phyloP scores from a whole-genome alignment of 2,329 filamentous ascomycete genomes.

The Kalaharituber pfeilii region DNA sequence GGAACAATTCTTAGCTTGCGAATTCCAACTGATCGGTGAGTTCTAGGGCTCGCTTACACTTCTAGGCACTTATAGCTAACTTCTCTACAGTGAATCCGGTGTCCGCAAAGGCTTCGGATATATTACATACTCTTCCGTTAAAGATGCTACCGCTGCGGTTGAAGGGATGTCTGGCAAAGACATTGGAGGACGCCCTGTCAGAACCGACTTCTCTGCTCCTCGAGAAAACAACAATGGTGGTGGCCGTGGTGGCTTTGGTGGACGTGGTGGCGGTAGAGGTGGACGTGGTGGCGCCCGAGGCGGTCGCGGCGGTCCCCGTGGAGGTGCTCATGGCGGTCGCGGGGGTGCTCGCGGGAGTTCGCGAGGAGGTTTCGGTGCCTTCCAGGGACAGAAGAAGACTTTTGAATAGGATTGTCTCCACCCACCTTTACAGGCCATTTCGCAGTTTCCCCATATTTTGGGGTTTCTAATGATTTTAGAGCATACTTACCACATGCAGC shows the following conservation, averaged over 20 bases:
- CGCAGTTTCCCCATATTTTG: not conserved
- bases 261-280: slow-evolving; percentile 26
- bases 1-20: slow-evolving; percentile 60
- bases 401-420: slow-evolving; percentile 25
- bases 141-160: slow-evolving; percentile 64
- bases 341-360: slow-evolving; percentile 30
- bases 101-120: slow-evolving; percentile 87
- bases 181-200: slow-evolving; percentile 54
- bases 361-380: slow-evolving; percentile 39
- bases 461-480: not conserved
- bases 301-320: slow-evolving; percentile 26
- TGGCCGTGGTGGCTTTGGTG: slow-evolving; percentile 31
- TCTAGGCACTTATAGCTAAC: slow-evolving; percentile 23
- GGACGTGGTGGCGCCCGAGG: slow-evolving; percentile 26
- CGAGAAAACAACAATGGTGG: slow-evolving; percentile 41
- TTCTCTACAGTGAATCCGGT: slow-evolving; percentile 46
- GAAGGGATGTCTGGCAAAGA: slow-evolving; percentile 53
- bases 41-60: slow-evolving; percentile 19
- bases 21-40: slow-evolving; percentile 66
- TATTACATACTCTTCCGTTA: slow-evolving; percentile 62
- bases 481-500: no score
- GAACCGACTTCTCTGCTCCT: slow-evolving; percentile 64
- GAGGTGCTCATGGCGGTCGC: slow-evolving; percentile 10
- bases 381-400: slow-evolving; percentile 39
- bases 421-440: not conserved